Percentiles rank a stretch among this genome's conserved stretches.
These are phyloP conservation scores for Eucalyptus viminalis DNA, from an alignment of 345 rosid genomes.

Conservation along the genomic window DNA sequence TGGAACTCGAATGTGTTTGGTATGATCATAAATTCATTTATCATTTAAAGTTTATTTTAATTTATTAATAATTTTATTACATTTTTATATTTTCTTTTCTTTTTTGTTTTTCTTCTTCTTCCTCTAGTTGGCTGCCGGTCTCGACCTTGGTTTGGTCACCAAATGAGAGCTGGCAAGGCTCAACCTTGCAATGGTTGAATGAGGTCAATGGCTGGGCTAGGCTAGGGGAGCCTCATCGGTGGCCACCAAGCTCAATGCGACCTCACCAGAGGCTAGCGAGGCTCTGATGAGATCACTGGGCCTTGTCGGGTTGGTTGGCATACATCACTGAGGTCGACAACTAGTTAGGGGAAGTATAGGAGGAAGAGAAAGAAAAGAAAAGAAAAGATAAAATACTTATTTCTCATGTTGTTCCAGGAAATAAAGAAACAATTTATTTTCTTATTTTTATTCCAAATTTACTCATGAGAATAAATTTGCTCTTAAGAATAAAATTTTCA, in stretches of 20 bases:
- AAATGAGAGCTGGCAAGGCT: rapidly evolving
- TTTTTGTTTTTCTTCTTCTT: too few relatives aligned
- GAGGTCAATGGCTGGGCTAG: rapidly evolving
- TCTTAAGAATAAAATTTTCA: too few relatives aligned
- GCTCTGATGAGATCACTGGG: rapidly evolving
- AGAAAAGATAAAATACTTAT: too few relatives aligned
- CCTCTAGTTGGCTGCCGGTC: rapidly evolving
- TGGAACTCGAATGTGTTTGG: too few relatives aligned
- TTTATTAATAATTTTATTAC: too few relatives aligned
- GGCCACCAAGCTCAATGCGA: too few relatives aligned
- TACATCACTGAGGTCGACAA: too few relatives aligned
- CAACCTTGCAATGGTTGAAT: rapidly evolving
- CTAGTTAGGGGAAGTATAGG: rapidly evolving
- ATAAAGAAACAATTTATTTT: rapidly evolving
- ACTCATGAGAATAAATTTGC: too few relatives aligned
- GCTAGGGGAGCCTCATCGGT: rapidly evolving
- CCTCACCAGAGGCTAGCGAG: rapidly evolving
- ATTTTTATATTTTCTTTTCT: rapidly evolving
- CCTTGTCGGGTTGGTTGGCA: rapidly evolving
- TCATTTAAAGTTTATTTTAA: too few relatives aligned
- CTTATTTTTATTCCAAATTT: too few relatives aligned
- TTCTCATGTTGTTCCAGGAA: rapidly evolving
- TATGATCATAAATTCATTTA: too few relatives aligned
- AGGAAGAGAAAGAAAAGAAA: too few relatives aligned
- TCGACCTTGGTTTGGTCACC: rapidly evolving